Conservation (phyloP, 768 basidiomycete genomes). For the Boletus vinaceobasis region DNA sequence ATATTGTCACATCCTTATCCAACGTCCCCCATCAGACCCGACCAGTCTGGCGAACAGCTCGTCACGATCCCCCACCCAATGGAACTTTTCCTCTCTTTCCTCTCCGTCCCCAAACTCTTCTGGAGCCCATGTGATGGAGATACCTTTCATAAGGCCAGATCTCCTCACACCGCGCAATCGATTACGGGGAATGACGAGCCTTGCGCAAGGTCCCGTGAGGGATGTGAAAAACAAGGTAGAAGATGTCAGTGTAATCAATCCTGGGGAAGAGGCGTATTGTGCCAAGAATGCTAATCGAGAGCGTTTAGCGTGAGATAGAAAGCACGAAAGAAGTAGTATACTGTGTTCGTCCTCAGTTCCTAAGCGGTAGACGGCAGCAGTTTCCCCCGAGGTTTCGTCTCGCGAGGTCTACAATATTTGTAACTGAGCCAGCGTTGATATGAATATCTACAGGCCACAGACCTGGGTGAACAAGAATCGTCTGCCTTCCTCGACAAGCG, state of each 20-base stretch:
- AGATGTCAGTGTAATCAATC: slow-evolving; percentile 56
- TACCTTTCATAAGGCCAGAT: slow-evolving; percentile 49
- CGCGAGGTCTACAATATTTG: slow-evolving; percentile 10
- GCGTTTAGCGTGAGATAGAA: not conserved
- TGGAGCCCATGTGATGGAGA: slow-evolving; percentile 45
- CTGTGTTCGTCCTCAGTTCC: slow-evolving; percentile 32
- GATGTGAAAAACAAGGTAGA: slow-evolving; percentile 53
- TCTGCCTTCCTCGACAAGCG: slow-evolving; percentile 40
- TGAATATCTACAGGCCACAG: slow-evolving; percentile 21
- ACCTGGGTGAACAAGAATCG: slow-evolving; percentile 38
- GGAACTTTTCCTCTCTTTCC: slow-evolving; percentile 51
- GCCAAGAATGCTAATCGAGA: slow-evolving; percentile 52
- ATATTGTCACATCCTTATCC: slow-evolving; percentile 43
- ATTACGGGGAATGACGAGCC: slow-evolving; percentile 43
- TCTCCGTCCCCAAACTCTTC: slow-evolving; percentile 24
- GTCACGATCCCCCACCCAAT: slow-evolving; percentile 59
- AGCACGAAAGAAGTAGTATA: slow-evolving; percentile 19
- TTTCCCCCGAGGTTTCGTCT: slow-evolving; percentile 1
- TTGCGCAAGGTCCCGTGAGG: slow-evolving; percentile 43
- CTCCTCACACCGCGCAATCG: slow-evolving; percentile 57
- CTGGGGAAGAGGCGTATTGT: slow-evolving; percentile 51
- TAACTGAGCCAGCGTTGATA: not conserved
- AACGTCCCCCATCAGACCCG: slow-evolving; percentile 45
- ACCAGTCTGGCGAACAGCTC: slow-evolving; percentile 65
- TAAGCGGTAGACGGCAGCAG: not conserved